phyloP scores from a whole-genome alignment of 2,329 filamentous ascomycete species.

The Sporothrix sp. region DNA sequence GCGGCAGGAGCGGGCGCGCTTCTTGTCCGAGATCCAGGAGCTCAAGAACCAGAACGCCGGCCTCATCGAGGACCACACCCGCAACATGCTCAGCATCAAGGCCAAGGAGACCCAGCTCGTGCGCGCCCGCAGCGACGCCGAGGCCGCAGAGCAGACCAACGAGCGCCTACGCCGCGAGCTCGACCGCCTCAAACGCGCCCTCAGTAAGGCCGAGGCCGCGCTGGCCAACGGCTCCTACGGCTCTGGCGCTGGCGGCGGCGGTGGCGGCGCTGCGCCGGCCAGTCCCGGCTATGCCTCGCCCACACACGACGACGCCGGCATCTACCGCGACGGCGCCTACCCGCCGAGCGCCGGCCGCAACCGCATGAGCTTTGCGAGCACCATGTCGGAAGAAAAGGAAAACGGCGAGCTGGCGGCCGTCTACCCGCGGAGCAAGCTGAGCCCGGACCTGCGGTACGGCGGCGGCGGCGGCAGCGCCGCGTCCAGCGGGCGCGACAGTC shows the following conservation, averaged over 20 bases:
- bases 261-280: too few relatives aligned
- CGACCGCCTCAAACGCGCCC: constrained; percentile 84
- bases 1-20: constrained; percentile 68
- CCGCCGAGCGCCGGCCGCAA: constrained; percentile 31
- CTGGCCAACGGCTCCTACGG: constrained; percentile 12
- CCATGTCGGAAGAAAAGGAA: constrained; percentile 67
- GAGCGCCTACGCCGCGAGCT: constrained; percentile 79
- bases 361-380: constrained; percentile 54
- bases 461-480: too few relatives aligned
- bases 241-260: constrained; percentile 16
- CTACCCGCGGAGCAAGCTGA: constrained; percentile 43
- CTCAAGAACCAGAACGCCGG: constrained; percentile 95
- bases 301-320: constrained; percentile 48
- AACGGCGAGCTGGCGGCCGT: constrained; percentile 42
- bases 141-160: constrained; percentile 77
- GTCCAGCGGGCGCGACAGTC: constrained; percentile 50
- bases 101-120: constrained; percentile 97
- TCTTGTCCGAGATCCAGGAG: constrained; percentile 82
- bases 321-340: constrained; percentile 45
- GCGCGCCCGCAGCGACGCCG: constrained; percentile 78
- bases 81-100: constrained; percentile 92
- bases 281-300: constrained; percentile 38
- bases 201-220: constrained; percentile 48
- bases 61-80: constrained; percentile 92
- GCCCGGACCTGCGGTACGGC: constrained; percentile 43